These are phyloP conservation scores for Panus rudis DNA, from an alignment of 768 basidiomycete species.

Conservation along the genomic window DNA sequence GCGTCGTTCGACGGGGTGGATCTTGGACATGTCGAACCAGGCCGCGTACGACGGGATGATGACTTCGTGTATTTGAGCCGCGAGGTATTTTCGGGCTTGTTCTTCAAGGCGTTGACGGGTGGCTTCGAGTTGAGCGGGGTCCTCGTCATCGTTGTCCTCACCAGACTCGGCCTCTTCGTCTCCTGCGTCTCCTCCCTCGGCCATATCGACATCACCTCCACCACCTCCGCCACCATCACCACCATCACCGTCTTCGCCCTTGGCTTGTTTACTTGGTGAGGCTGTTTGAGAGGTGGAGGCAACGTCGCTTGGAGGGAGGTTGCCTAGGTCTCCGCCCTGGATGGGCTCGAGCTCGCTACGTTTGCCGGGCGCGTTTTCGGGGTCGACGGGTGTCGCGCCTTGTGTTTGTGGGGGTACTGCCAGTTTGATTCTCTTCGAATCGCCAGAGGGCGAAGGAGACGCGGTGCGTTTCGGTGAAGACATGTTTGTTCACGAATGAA, in stretches of 20 bases:
- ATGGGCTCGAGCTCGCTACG: conserved; percentile 85
- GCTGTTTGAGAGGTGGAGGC: conserved; percentile 23
- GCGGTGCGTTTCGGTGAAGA: conserved; percentile 31
- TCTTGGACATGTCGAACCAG: conserved; percentile 95
- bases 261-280: conserved; percentile 29
- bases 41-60: conserved; percentile 95
- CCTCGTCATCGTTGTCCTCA: conserved; percentile 81
- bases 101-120: conserved; percentile 75
- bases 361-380: conserved; percentile 75
- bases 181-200: conserved; percentile 68
- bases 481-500: conserved; percentile 11
- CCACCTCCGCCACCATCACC: conserved; percentile 76
- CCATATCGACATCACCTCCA: conserved; percentile 76
- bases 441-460: conserved; percentile 27
- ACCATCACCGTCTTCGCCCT: conserved; percentile 60
- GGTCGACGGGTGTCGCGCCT: conserved; percentile 71
- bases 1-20: conserved; percentile 87
- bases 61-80: conserved; percentile 94
- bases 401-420: conserved; percentile 36
- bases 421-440: conserved; percentile 28
- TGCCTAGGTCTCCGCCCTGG: conserved; percentile 70
- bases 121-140: conserved; percentile 76
- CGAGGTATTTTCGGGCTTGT: conserved; percentile 89
- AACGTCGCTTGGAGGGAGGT: conserved; percentile 41
- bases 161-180: conserved; percentile 75